Conservation (phyloP, 192 early-diverging fungal genomes). For the Coemansia sp. region DNA sequence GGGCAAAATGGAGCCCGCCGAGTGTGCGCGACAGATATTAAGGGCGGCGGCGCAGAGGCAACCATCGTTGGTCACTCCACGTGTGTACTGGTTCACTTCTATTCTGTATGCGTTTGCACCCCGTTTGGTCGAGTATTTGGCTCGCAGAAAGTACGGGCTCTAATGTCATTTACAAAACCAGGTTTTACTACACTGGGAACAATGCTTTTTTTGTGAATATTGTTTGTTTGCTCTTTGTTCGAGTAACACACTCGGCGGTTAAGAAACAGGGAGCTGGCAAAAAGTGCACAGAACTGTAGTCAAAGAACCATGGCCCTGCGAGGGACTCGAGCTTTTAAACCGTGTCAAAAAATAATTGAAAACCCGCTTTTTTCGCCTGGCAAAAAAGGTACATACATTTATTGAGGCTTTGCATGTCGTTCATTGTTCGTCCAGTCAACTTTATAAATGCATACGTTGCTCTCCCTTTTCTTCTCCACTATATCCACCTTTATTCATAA, state of each 20-base stretch:
- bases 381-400: too few species aligned
- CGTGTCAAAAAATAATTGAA: too few species aligned
- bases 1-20: conserved; percentile 61
- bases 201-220: background rate
- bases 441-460: too few species aligned
- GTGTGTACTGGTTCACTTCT: conserved; percentile 55
- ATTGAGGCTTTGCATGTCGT: too few species aligned
- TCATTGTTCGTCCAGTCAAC: too few species aligned
- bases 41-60: conserved; percentile 49
- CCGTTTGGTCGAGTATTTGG: conserved; percentile 61
- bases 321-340: too few species aligned
- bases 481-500: too few species aligned
- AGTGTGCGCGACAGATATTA: conserved; percentile 67
- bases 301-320: too few species aligned
- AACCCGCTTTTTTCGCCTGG: too few species aligned
- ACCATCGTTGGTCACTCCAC: conserved; percentile 64
- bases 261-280: too few species aligned
- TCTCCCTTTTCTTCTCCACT: too few species aligned
- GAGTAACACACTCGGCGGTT: background rate
- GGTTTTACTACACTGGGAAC: background rate
- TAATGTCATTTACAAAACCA: background rate
- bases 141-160: conserved; percentile 69
- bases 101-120: conserved; percentile 59
- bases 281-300: too few species aligned
- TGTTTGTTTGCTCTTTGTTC: background rate